Base-by-base conservation (phyloP, 2,329 filamentous ascomycete genomes). In the Neonectria ditissima region DNA sequence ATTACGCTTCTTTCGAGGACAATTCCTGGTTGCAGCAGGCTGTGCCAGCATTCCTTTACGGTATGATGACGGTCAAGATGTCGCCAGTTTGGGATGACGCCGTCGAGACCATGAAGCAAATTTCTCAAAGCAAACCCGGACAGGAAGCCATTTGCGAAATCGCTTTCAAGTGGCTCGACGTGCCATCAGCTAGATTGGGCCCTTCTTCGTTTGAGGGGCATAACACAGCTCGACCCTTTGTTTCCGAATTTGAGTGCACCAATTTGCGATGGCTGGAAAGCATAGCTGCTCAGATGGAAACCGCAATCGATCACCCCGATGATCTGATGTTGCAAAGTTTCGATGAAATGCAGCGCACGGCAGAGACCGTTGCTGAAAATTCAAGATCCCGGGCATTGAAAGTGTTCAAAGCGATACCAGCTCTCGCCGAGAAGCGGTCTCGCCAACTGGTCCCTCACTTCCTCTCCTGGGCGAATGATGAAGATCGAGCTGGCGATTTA, bases 1-100 rank as follows among this genome's bases (percentile, higher is more conserved):
- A 80, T 30, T 97, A 96, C 75, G 79, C 85, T 6, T 82, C 86
- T 24, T 75, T 90, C 10, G 81, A 83, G 43, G 80, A 86, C 2
- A 83, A 87, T 39, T 86, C 86, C 1, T 92, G 91, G 87, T 80
- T 97, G 67, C 84, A 87, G 62, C 85, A 87, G 71, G 88, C 93
- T 7, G 86, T 98, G 30, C 92, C 94, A 0, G 85, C 88, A 0
- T 98, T 94, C 73, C 89, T 93, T 71, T 97, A 97, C 71, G 96
- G 96, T 52, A 86, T 97, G 78, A 85, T 98, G 63, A 96, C 94
- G 1, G 89, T 97, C 52, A 92, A 91, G 69, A 84, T 97, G 68
- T 87, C 94, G 1, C 93, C 93, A 37, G 83, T 97, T 6, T 97
- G 95, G 92, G 92, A 97, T 64, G 93, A 97, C 72, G 87, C 92